Conservation (phyloP, 306 rosid genomes). For the Fagus sylvatica region DNA sequence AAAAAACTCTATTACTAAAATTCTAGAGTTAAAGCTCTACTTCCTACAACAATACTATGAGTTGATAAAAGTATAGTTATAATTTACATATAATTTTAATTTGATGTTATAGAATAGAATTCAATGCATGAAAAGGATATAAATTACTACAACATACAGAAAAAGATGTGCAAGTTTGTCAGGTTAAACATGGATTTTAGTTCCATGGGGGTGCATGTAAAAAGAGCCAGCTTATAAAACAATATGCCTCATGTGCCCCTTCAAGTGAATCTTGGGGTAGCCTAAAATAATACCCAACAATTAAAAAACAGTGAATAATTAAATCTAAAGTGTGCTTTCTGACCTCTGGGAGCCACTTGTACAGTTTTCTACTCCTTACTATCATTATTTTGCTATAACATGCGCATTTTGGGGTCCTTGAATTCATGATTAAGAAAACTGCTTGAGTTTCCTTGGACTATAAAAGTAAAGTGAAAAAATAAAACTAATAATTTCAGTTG, state of each 20-base stretch:
- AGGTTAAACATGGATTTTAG: background rate
- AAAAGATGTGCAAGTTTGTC: background rate
- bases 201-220: background rate
- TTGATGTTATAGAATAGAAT: too few relatives aligned
- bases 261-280: conserved; percentile 38
- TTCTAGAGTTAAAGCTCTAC: too few relatives aligned
- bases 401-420: conserved; percentile 20
- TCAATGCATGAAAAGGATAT: background rate
- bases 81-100: too few relatives aligned
- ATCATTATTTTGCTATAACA: conserved; percentile 2
- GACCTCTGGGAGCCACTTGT: conserved; percentile 23
- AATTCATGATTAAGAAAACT: conserved; percentile 12
- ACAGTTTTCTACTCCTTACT: background rate
- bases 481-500: background rate
- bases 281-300: conserved; percentile 23
- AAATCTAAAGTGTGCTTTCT: conserved; percentile 20
- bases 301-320: conserved; percentile 30
- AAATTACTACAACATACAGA: background rate
- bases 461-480: background rate
- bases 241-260: conserved; percentile 17
- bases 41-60: too few relatives aligned
- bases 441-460: background rate
- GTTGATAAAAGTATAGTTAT: too few relatives aligned
- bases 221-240: background rate
- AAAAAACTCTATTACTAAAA: too few relatives aligned